These are phyloP conservation scores for Candida frijolesensis DNA, from an alignment of 1,139 yeast species.

Conservation along the genomic window DNA sequence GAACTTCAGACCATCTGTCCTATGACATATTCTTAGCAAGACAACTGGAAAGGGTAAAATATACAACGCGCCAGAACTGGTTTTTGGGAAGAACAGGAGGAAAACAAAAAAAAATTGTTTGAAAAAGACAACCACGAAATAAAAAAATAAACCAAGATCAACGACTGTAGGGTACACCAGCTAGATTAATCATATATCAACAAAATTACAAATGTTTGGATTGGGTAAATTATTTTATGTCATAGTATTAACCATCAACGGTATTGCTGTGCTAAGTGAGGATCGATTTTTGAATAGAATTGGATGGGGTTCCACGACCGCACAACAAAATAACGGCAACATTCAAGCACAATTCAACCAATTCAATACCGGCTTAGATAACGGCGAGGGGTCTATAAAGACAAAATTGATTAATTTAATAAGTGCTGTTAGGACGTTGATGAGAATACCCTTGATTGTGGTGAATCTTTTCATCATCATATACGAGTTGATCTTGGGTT, in stretches of 20 bases:
- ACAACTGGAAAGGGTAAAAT: too few relatives aligned
- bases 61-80: too few relatives aligned
- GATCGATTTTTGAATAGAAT: conserved; percentile 50
- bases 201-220: conserved; percentile 39
- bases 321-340: conserved; percentile 14
- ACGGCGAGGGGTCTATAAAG: conserved; percentile 34
- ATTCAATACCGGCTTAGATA: conserved; percentile 25
- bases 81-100: not conserved
- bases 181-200: not conserved
- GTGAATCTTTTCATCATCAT: conserved; percentile 42
- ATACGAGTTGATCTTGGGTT: conserved; percentile 48
- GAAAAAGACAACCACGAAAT: not conserved
- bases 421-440: conserved; percentile 48
- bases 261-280: conserved; percentile 50
- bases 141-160: not conserved
- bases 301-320: conserved; percentile 41
- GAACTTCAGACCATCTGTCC: too few relatives aligned
- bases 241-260: conserved; percentile 42
- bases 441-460: conserved; percentile 48
- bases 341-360: conserved; percentile 31
- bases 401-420: conserved; percentile 43
- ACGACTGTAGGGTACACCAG: not conserved
- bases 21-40: too few relatives aligned
- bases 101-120: not conserved
- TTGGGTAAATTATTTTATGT: conserved; percentile 48